Evolutionary conservation across 192 early-diverging fungal genomes (phyloP), one percentile per base, ranked within the genome.

Genomic region (Entomortierella beljakovae): DNA sequence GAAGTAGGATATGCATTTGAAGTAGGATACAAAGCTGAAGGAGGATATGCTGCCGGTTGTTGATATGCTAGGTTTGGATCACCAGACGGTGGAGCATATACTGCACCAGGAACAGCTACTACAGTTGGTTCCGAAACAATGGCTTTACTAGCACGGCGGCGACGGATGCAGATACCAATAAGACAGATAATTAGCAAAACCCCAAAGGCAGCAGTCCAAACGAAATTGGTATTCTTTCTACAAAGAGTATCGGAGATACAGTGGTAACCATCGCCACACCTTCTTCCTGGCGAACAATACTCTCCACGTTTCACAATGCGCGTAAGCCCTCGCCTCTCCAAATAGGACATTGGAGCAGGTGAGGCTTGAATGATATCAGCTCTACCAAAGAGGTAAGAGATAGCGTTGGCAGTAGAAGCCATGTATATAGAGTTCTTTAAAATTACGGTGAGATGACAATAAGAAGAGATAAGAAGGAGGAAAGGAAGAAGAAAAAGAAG

Each of bases 61-160:
- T 68, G 65, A 50, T 79, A 79, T 23, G 75, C 75, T 49, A 70
- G 38, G 51, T 79, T 79, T 20, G 75, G 75, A 32, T 79, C 75
- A 11, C 75, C 75, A 2, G 66, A 22, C 34, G 75, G 75, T n/a
- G 75, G 75, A 20, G 67, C 61, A 32, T 38, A 79, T 7, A 9
- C 32, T 20, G 57, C 54, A 29, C 22, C 54, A 1, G 73, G 73
- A 25, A 26, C 10, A 31, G 40, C 10, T 6, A 57, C 23, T 23
- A 37, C 25, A 40, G 34, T 52, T 1, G 67, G 43, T 46, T 46
- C 15, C 5, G 43, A 46, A 20, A 16, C 43, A 4, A 11, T 20
- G 5, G 43, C 43, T 46, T 15, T 11, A 11, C 15, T 46, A 11
- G 61, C 34, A 10, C 67, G 61, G 46, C 59, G 54, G n/a, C 75